Base-by-base conservation (phyloP, 768 basidiomycete genomes). In the Xanthoconium purpureum region DNA sequence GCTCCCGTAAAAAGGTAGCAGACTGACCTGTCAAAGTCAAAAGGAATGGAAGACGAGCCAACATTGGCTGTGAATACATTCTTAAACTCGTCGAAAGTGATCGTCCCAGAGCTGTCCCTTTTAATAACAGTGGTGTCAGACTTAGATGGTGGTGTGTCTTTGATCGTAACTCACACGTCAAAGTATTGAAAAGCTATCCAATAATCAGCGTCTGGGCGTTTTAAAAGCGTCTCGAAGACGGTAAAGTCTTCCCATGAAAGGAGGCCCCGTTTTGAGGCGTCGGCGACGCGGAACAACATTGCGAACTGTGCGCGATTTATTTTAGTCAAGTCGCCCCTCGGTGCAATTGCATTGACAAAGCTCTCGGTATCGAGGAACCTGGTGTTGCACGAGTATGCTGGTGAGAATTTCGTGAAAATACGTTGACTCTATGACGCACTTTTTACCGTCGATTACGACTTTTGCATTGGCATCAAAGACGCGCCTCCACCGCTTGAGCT, bases 131-230 rank as follows among this genome's bases (percentile, higher is more conserved):
- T n/a, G 37, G 37, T 18, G 52, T 70, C 38, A 62, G 36, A 42
- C 36, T 39, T 33, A 10, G 33, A 35, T 11, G 5, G 10, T 2
- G 30, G 38, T 36, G 33, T n/a, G 43, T 29, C 39, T 56, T 43
- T 44, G 32, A 11, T 44, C 28, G 17, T 6, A n/a, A 81, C 90
- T 69, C 75, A 94, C 93, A 88, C 89, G 72, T 97, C 94, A 71
- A 96, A 97, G 69, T 91, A 95, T 70, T 91, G 88, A 78, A 96
- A 96, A 18, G 94, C 94, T 73, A 95, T 94, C 82, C 89, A 92
- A 73, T 96, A 95, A 71, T 98, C 94, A 32, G 96, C 96, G 72
- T 98, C 96, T 18, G 96, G 92, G 61, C 91, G 81, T 77, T 98
- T 94, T 65, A 96, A 75, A 60, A 91, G 76, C 17, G 94, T 95